Conservation (phyloP, 768 basidiomycete species). For the Auricularia auricula-judae region DNA sequence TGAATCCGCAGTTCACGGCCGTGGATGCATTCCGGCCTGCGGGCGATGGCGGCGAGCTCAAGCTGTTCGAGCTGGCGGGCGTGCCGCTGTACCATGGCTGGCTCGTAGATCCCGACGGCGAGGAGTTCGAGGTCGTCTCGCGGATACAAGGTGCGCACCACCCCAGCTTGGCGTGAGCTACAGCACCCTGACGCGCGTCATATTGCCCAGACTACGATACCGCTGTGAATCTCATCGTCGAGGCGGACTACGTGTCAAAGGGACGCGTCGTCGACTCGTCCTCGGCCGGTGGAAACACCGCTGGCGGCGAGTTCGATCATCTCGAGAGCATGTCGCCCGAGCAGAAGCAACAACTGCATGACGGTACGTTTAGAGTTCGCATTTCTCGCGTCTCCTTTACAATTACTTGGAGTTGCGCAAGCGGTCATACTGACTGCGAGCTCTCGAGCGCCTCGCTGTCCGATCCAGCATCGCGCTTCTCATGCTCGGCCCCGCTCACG, state of each 20-base stretch:
- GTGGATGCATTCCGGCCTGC: conserved; percentile 56
- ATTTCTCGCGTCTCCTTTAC: too few relatives aligned
- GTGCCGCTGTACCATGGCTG: conserved; percentile 84
- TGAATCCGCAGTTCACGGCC: conserved; percentile 75
- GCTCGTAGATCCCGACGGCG: conserved; percentile 62
- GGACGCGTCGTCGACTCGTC: conserved; percentile 41
- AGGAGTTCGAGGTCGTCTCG: conserved; percentile 44
- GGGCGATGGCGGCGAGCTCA: conserved; percentile 62
- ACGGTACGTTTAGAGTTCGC: conserved; percentile 37
- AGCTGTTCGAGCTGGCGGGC: conserved; percentile 73
- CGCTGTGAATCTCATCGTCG: conserved; percentile 63
- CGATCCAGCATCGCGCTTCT: too few relatives aligned
- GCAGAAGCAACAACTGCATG: conserved; percentile 52
- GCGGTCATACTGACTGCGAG: too few relatives aligned
- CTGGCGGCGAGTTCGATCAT: conserved; percentile 1
- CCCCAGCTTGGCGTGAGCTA: background rate
- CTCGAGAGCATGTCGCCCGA: conserved; percentile 32
- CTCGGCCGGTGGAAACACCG: conserved; percentile 17
- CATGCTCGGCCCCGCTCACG: too few relatives aligned
- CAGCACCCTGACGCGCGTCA: conserved; percentile 6
- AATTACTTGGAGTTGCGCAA: too few relatives aligned
- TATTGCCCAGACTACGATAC: conserved; percentile 49
- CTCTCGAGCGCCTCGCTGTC: too few relatives aligned
- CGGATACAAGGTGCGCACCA: conserved; percentile 24
- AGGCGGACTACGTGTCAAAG: conserved; percentile 63